Conservation (phyloP, 1,284 basidiomycete genomes). For the Marasmius oreades region DNA sequence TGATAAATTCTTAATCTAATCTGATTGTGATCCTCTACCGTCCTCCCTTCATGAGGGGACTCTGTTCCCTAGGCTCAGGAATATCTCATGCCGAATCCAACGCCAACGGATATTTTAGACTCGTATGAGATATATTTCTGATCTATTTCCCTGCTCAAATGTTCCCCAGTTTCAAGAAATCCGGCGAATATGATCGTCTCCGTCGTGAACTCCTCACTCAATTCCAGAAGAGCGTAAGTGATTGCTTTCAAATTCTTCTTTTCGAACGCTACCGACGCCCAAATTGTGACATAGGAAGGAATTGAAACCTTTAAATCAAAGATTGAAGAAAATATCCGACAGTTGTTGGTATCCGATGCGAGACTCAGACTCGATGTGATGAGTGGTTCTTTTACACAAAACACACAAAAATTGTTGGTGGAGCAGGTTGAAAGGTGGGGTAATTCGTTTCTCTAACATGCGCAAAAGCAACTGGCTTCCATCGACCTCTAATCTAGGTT, state of each 20-base stretch:
- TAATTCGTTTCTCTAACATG: neutral
- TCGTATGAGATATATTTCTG: constrained; percentile 5
- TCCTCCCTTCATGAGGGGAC: neutral
- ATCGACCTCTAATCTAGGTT: constrained; percentile 33
- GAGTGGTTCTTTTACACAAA: constrained; percentile 45
- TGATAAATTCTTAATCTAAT: neutral
- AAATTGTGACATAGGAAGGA: constrained; percentile 9
- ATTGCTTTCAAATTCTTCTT: neutral
- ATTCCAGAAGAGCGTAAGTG: constrained; percentile 60
- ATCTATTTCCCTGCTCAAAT: neutral
- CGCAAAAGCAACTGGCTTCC: too few species aligned
- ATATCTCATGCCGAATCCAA: constrained; percentile 10
- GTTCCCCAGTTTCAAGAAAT: constrained; percentile 64
- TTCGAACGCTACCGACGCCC: constrained; percentile 1
- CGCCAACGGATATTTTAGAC: constrained; percentile 11
- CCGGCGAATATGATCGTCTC: constrained; percentile 74
- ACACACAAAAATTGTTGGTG: constrained; percentile 55
- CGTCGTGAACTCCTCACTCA: constrained; percentile 60
- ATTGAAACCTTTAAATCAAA: constrained; percentile 42
- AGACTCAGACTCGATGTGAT: constrained; percentile 35
- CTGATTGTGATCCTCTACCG: neutral
- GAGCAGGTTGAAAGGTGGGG: constrained; percentile 67
- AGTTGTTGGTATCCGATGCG: constrained; percentile 45
- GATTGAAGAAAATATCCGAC: constrained; percentile 58
- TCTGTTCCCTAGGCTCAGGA: too few species aligned